phyloP scores from a whole-genome alignment of 345 rosid species.

The Gossypium anomalum region DNA sequence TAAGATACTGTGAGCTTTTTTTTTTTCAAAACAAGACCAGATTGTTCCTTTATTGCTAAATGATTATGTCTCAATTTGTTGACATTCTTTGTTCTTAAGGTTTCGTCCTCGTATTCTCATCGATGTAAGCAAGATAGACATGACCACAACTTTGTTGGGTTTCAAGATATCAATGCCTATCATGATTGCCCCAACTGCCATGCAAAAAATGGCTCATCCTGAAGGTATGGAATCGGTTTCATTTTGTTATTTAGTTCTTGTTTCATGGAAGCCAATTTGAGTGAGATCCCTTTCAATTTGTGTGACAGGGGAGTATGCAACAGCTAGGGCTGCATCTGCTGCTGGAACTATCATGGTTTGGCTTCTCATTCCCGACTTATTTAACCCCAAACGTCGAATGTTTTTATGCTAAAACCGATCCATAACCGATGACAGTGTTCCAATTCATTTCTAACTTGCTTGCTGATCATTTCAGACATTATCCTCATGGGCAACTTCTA shows the following conservation, averaged over 20 bases:
- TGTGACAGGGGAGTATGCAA: constrained; percentile 77
- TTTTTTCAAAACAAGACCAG: background rate
- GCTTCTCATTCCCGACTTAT: background rate
- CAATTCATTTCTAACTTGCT: background rate
- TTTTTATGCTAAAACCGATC: too few species aligned
- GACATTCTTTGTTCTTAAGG: constrained; percentile 18
- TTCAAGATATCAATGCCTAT: constrained; percentile 88
- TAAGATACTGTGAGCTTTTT: constrained; percentile 67
- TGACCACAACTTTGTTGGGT: constrained; percentile 63
- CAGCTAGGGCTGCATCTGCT: constrained; percentile 86
- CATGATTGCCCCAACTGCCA: constrained; percentile 89
- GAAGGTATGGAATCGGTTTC: constrained; percentile 38
- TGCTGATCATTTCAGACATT: constrained; percentile 48
- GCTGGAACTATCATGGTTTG: constrained; percentile 82
- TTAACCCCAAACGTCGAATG: background rate
- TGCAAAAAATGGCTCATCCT: constrained; percentile 94
- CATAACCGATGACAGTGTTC: background rate
- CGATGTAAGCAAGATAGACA: constrained; percentile 83
- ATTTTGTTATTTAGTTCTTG: background rate
- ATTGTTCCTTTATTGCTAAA: background rate
- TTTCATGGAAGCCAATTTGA: background rate
- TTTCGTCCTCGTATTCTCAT: constrained; percentile 88
- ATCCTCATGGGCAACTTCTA: constrained; percentile 90
- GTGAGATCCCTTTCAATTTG: constrained; percentile 3
- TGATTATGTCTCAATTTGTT: background rate